Base-by-base conservation (phyloP, 352 stramenopile species). In the Globisporangium abappressorium region DNA sequence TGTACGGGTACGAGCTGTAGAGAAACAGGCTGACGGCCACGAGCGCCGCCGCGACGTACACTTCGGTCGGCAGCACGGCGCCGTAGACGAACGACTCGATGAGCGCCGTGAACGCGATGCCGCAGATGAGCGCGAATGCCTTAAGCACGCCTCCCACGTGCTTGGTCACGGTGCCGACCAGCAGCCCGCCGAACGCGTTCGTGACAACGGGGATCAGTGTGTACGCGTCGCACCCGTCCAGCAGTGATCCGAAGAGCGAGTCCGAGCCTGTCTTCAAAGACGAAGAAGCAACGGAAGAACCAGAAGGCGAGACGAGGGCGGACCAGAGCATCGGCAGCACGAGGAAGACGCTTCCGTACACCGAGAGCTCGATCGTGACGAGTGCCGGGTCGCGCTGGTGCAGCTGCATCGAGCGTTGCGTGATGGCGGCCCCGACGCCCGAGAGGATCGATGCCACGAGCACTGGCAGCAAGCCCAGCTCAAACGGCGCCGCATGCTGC, bases 81-180 rank as follows among this genome's bases (percentile, higher is more conserved):
- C 77, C 79, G 66, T 96, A 93, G 33, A 94, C 70, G 62, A 74
- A 79, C 60, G 81, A 87, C 70, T 97, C 87, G 41, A 91, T 77
- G 55, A 93, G 76, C 26, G 89, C 90, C 41, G 91, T 97, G 69
- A 96, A 90, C 30, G 91, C 77, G 62, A 97, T 97, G 43, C 91
- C 91, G 38, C 84, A 86, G 57, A 97, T 92, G 43, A 97, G 72
- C 14, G 89, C 85, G 58, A 97, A 97, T 5, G 87, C 93, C 72
- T 97, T 97, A 67, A 94, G 74, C 56, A 97, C 89, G n/a, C 89
- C 91, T n/a, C 91, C 91, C 6, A 94, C 83, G 63, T 96, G 77
- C 68, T 97, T 97, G 15, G 90, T 97, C 47, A 97, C 89, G 26
- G 89, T 84, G 41, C 91, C 90, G 11, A 97, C 91, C 30, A 97